phyloP scores from a whole-genome alignment of 2,329 filamentous ascomycete species.

The Teratosphaeria destructans region DNA sequence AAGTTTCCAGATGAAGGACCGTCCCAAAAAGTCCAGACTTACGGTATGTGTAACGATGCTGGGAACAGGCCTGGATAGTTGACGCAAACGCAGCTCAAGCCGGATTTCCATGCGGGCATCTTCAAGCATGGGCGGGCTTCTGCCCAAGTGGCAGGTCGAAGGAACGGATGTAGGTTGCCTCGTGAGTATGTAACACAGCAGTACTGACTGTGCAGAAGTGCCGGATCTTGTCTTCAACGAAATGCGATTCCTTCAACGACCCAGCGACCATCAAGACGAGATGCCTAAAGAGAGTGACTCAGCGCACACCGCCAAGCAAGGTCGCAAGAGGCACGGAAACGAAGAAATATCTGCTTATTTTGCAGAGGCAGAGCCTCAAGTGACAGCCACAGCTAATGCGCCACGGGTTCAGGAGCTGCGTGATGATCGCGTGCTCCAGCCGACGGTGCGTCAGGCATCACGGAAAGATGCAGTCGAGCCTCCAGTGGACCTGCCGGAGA shows the following conservation, averaged over 20 bases:
- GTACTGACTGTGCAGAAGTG: constrained; percentile 26
- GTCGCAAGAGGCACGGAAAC: constrained; percentile 23
- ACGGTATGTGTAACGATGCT: constrained; percentile 26
- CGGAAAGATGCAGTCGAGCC: background rate
- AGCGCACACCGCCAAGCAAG: constrained; percentile 26
- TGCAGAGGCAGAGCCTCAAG: constrained; percentile 13
- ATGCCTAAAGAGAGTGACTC: constrained; percentile 9
- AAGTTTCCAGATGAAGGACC: constrained; percentile 36
- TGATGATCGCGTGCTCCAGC: background rate
- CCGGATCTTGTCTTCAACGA: constrained; percentile 43
- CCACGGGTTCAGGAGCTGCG: background rate
- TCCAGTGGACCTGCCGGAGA: constrained; percentile 26
- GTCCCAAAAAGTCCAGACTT: constrained; percentile 32
- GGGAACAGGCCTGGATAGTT: background rate
- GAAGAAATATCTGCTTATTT: constrained; percentile 39
- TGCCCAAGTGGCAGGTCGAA: constrained; percentile 32
- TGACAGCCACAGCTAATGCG: constrained; percentile 1
- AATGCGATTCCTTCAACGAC: constrained; percentile 38
- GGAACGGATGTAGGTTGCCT: constrained; percentile 27
- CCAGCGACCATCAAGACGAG: constrained; percentile 18
- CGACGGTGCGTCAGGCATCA: background rate
- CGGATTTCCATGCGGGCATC: constrained; percentile 31
- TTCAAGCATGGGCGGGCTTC: constrained; percentile 41
- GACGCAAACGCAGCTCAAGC: constrained; percentile 30
- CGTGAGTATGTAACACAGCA: constrained; percentile 8